Base-by-base conservation (phyloP, 1,139 yeast genomes). In the Diutina rugosa region DNA sequence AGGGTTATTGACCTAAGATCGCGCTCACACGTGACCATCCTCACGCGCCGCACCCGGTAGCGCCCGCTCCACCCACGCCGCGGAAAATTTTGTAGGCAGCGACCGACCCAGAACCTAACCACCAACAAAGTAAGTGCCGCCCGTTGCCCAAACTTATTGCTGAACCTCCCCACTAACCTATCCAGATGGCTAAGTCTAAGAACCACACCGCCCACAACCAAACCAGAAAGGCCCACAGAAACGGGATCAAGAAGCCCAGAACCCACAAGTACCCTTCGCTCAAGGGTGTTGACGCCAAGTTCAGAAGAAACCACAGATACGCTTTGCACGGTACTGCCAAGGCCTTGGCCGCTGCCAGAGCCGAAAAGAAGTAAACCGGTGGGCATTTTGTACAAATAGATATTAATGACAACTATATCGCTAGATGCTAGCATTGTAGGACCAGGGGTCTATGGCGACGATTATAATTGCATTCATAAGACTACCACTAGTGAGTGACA, bases 191-290 rank as follows among this genome's bases (percentile, higher is more conserved):
- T 79, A 91, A 91, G 84, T 90, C 98, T 69, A 93, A 93, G 97
- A 93, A 93, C 83, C 99, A 93, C 79, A 93, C 99, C 81, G 91
- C 91, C 82, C 99, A 93, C 83, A 93, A 93, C 95, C 98, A 93
- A 80, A 89, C 88, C 90, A 87, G 80, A 78, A 93, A 93, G 95
- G 98, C 98, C 73, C 99, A 93, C 97, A 91, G 85, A 78, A 93
- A 93, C 89, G 99, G 99, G 82, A 93, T 93, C 83, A 93, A 91
- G 89, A 93, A 91, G 91, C 97, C 97, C 72, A 87, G 82, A 85
- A 87, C 97, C 74, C 79, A 84, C 95, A 91, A 89, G 84, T 90
- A 91, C 85, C 96, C 97, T 69, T 90, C 98, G 66, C 84, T 90
- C 79, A 91, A 89, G 82, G 96, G 96, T 83, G 97, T 91, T 77